These are phyloP conservation scores for Macrolepiota dolichaula DNA, from an alignment of 768 basidiomycete species.

Conservation along the genomic window DNA sequence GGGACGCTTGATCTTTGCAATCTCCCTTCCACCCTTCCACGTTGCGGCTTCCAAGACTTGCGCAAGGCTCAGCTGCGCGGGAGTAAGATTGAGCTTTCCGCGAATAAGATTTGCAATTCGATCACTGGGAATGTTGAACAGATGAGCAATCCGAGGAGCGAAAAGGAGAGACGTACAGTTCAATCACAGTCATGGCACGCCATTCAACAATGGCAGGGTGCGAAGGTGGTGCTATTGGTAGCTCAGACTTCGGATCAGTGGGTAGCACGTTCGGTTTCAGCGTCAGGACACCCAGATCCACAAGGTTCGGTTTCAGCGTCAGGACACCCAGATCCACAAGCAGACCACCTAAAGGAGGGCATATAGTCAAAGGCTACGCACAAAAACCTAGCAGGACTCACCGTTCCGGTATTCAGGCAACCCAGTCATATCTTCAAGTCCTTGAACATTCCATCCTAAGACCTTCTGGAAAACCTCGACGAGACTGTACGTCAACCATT, in stretches of 20 bases:
- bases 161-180: conserved; percentile 55
- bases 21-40: conserved; percentile 95
- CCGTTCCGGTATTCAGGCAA: conserved; percentile 96
- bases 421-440: conserved; percentile 83
- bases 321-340: conserved; percentile 83
- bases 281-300: conserved; percentile 75
- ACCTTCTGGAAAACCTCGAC: conserved; percentile 78
- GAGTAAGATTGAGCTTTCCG: conserved; percentile 44
- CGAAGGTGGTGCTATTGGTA: conserved; percentile 67
- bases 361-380: background rate
- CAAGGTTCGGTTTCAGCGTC: conserved; percentile 55
- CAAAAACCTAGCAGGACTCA: conserved; percentile 20
- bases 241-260: conserved; percentile 41
- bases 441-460: conserved; percentile 79
- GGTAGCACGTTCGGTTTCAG: conserved; percentile 59
- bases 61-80: conserved; percentile 63
- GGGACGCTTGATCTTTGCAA: conserved; percentile 76
- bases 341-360: conserved; percentile 62
- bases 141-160: background rate
- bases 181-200: conserved; percentile 93
- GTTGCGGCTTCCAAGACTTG: conserved; percentile 94
- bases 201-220: conserved; percentile 95
- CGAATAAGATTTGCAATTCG: conserved; percentile 74
- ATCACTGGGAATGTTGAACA: conserved; percentile 51
- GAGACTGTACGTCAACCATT: conserved; percentile 91